Conservation (phyloP, 2,329 filamentous ascomycete species). For the Colletotrichum godetiae region DNA sequence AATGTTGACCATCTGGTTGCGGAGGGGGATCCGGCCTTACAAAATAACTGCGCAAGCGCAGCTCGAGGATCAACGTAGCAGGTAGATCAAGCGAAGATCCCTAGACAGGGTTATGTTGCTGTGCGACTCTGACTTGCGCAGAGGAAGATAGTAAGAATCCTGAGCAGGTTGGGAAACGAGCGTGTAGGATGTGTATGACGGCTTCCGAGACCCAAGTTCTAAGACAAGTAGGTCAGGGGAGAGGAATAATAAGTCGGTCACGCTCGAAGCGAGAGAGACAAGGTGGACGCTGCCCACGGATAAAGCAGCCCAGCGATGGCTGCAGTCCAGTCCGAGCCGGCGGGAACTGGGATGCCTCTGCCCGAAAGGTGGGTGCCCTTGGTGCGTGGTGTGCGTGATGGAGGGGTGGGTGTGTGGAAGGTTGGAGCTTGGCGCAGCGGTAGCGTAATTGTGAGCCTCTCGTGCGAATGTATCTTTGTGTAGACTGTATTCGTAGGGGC, state of each 20-base stretch:
- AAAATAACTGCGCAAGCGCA: slow-evolving; percentile 10
- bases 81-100: not conserved
- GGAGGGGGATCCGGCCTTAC: slow-evolving; percentile 6
- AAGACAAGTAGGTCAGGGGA: slow-evolving; percentile 30
- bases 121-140: not conserved
- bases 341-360: slow-evolving; percentile 33
- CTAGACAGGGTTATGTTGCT: not conserved
- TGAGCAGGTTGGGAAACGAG: slow-evolving; percentile 2
- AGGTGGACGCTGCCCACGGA: slow-evolving; percentile 23
- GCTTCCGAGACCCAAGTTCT: slow-evolving; percentile 20
- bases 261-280: slow-evolving; percentile 26
- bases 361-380: slow-evolving; percentile 27
- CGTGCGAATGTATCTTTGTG: slow-evolving; percentile 8
- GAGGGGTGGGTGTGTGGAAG: slow-evolving; percentile 27
- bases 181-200: slow-evolving; percentile 15
- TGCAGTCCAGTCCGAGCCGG: slow-evolving; percentile 30
- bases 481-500: not conserved
- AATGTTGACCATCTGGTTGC: slow-evolving; percentile 16
- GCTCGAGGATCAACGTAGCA: not conserved
- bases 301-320: slow-evolving; percentile 29
- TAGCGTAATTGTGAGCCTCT: slow-evolving; percentile 30
- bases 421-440: slow-evolving; percentile 34
- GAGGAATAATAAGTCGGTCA: slow-evolving; percentile 31
- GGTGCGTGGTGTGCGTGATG: slow-evolving; percentile 18
- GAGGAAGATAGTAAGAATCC: not conserved